Evolutionary conservation across 2,329 filamentous ascomycete species (phyloP).

Genomic region (Cladophialophora exuberans): DNA sequence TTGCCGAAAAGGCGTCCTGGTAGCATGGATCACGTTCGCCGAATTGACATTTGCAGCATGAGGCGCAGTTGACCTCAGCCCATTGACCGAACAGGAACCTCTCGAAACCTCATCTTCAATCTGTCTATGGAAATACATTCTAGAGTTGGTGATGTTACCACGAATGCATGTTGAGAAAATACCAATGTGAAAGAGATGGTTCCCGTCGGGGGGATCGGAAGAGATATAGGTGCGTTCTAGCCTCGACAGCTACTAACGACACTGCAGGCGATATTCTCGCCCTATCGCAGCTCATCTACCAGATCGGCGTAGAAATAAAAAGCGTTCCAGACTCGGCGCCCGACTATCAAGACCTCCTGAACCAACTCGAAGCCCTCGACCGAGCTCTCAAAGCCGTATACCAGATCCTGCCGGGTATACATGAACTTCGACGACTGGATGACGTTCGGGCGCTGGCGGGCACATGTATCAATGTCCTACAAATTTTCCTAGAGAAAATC

Average conservation of each 20-base stretch:
- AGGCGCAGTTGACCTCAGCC: no score
- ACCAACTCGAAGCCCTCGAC: conserved; percentile 2
- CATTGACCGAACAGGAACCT: no score
- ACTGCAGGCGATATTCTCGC: neutral
- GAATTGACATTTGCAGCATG: no score
- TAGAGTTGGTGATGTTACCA: no score
- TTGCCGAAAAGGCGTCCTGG: no score
- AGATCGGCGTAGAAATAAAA: conserved; percentile 2
- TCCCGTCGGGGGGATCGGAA: neutral
- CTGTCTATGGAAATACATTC: no score
- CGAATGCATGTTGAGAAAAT: no score
- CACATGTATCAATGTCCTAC: neutral
- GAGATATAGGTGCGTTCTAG: no score
- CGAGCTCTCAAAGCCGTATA: neutral
- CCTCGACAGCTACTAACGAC: no score
- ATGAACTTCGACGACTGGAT: conserved; percentile 5
- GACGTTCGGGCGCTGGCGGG: neutral
- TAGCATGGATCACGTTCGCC: no score
- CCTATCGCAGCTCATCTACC: conserved; percentile 1
- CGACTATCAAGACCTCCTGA: neutral
- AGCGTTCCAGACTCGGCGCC: conserved; percentile 3
- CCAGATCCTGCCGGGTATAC: neutral
- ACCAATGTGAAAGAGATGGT: neutral
- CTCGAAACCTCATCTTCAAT: no score
- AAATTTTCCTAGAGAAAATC: neutral